Evolutionary conservation across 208 protist species (phyloP), one percentile per base, ranked within the genome.

Genomic region (Crithidia expoeki): DNA sequence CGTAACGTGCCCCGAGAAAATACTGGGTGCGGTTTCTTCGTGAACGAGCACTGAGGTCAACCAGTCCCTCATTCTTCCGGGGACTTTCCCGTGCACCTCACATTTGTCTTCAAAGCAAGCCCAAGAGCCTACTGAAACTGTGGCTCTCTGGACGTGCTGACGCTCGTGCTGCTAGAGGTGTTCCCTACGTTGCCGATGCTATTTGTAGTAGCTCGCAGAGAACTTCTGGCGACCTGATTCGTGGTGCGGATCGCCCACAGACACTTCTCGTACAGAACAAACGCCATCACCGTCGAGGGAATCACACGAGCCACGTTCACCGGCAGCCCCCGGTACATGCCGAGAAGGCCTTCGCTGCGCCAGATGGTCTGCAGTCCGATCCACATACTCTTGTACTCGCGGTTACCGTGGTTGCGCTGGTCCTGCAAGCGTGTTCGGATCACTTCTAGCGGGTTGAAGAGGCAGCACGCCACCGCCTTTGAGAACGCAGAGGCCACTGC

Each of bases 361-460:
- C 88, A 95, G 46, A 95, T 89, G 0, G 82, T 90, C 47, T 68
- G 55, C 55, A 95, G 72, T 7, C 78, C 90, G 1, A 61, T 51
- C 19, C 57, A 23, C 90, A 95, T 95, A 40, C 75, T 84, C 17
- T 57, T 40, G 53, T 92, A 95, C 36, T 76, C 78, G 36, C 12
- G 50, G 21, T 32, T 72, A 38, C 79, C 75, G 21, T 74, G 64
- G 63, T 90, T 93, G 34, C 80, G 78, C 42, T 81, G 76, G 60
- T 90, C 87, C 71, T 95, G 90, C 68, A 95, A 33, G 1, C 90
- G 80, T 0, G 90, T 95, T 51, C 90, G 86, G 19, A 93, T 84
- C 42, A 95, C 90, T 57, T 95, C 90, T 23, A 95, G 74, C 17
- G 90, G 90, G 65, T 95, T 95, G 72, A 88, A 95, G 27, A 94